These are phyloP conservation scores for Byssothecium circinans DNA, from an alignment of 2,329 filamentous ascomycete species.

Conservation along the genomic window DNA sequence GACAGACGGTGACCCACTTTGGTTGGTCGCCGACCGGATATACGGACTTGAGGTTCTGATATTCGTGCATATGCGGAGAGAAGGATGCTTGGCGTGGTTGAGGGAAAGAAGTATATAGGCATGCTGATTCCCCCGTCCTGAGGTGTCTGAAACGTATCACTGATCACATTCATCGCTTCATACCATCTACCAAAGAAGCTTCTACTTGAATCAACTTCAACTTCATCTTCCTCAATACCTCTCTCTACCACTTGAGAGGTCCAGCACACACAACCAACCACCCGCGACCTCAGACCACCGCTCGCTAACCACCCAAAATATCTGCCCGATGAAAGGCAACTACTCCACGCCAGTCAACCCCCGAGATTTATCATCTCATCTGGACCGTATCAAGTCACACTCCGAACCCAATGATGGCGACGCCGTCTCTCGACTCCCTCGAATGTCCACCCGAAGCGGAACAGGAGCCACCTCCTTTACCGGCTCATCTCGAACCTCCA, in stretches of 20 bases:
- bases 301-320: not conserved
- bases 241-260: not conserved
- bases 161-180: not conserved
- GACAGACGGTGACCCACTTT: slow-evolving; percentile 1
- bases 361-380: slow-evolving; percentile 28
- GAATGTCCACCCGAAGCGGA: slow-evolving; percentile 15
- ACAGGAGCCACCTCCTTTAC: slow-evolving; percentile 34
- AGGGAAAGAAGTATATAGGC: not conserved
- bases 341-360: slow-evolving; percentile 23
- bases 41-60: not conserved
- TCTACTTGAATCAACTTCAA: not conserved
- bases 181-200: not conserved
- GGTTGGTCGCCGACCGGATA: not conserved
- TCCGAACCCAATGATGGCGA: slow-evolving; percentile 15
- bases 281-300: not conserved
- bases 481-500: slow-evolving; percentile 11
- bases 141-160: not conserved
- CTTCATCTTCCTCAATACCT: not conserved
- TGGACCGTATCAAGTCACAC: slow-evolving; percentile 17
- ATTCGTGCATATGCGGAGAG: not conserved
- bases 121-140: not conserved
- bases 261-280: not conserved
- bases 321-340: slow-evolving; percentile 36
- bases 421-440: slow-evolving; percentile 19
- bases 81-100: not conserved